These are phyloP conservation scores for Fistulinella staudtii DNA, from an alignment of 1,284 basidiomycete genomes.

Conservation along the genomic window DNA sequence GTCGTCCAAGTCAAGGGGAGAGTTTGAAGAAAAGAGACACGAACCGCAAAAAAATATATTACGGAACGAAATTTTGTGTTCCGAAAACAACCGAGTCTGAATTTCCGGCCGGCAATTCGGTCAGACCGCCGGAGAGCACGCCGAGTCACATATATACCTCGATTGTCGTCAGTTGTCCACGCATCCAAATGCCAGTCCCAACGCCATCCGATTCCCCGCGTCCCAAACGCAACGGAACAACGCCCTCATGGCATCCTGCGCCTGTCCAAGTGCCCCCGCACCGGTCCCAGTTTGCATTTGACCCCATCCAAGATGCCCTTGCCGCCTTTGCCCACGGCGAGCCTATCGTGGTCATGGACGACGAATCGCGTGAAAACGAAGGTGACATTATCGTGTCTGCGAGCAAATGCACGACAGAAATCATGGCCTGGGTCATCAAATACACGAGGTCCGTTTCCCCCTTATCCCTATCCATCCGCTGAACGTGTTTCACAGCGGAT, in stretches of 20 bases:
- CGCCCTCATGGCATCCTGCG: conserved; percentile 20
- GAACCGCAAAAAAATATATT: neutral
- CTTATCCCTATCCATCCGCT: neutral
- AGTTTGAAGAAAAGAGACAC: neutral
- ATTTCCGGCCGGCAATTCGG: neutral
- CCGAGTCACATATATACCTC: too few species aligned
- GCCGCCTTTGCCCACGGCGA: conserved; percentile 79
- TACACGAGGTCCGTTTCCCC: conserved; percentile 74
- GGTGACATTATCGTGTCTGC: conserved; percentile 90
- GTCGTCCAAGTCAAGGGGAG: too few species aligned
- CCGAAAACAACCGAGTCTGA: conserved; percentile 19
- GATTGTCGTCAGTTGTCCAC: too few species aligned
- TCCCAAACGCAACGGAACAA: conserved; percentile 17
- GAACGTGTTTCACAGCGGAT: conserved; percentile 63
- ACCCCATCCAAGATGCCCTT: conserved; percentile 77
- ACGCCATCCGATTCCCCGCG: neutral
- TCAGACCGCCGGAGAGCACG: neutral
- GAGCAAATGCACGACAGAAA: conserved; percentile 80
- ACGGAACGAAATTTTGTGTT: conserved; percentile 8
- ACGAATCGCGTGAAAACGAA: conserved; percentile 91
- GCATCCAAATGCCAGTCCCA: conserved; percentile 11
- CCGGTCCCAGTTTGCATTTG: conserved; percentile 50
- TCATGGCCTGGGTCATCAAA: conserved; percentile 99
- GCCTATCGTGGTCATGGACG: conserved; percentile 94
- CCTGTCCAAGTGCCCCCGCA: conserved; percentile 16